These are phyloP conservation scores for Fennellomyces sp. DNA, from an alignment of 371 early-diverging fungal genomes.

Conservation along the genomic window DNA sequence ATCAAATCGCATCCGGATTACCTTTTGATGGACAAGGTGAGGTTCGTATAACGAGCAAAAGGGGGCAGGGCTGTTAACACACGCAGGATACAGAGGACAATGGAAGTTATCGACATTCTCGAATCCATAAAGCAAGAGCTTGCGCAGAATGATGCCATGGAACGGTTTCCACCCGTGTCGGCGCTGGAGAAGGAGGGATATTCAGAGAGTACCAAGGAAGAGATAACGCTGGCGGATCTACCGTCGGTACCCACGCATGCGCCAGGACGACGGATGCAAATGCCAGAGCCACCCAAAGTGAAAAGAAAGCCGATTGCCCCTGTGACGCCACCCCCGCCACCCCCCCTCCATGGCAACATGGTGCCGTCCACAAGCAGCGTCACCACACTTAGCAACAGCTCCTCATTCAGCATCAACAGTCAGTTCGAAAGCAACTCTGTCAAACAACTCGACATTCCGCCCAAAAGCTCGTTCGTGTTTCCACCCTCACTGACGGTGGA, in stretches of 20 bases:
- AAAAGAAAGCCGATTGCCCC: neutral
- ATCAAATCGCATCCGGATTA: constrained; percentile 41
- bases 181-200: neutral
- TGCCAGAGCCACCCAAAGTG: constrained; percentile 8
- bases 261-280: constrained; percentile 8
- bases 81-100: constrained; percentile 29
- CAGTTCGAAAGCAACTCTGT: constrained; percentile 6
- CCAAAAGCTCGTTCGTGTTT: neutral
- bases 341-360: neutral
- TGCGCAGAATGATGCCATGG: constrained; percentile 15
- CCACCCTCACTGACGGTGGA: constrained; percentile 29
- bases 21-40: constrained; percentile 41
- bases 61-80: constrained; percentile 11
- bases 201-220: neutral
- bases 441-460: neutral
- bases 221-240: constrained; percentile 20
- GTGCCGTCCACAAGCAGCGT: neutral
- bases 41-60: constrained; percentile 1
- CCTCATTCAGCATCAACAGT: neutral
- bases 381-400: neutral
- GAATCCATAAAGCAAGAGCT: constrained; percentile 16
- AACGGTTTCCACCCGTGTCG: constrained; percentile 13
- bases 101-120: constrained; percentile 22
- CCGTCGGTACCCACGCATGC: constrained; percentile 28
- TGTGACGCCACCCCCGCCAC: neutral